Evolutionary conservation across 768 basidiomycete species (phyloP), one percentile per base, ranked within the genome.

Genomic region (Suillus clintonianus): DNA sequence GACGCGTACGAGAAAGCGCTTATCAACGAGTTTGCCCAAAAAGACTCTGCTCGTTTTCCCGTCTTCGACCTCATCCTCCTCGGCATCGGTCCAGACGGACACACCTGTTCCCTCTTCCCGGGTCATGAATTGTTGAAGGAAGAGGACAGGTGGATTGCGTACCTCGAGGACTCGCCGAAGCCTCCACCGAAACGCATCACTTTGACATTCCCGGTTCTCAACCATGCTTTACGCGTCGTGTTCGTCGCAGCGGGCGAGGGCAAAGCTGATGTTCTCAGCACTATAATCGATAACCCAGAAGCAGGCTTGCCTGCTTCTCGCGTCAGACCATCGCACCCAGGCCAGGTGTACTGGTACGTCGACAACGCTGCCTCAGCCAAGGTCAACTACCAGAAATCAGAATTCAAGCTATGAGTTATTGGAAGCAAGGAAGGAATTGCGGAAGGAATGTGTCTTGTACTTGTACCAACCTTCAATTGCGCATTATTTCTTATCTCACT

Each of bases 51-150:
- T 19, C 89, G 96, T 64, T 99, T 98, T 85, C 97, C 97, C 66
- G 83, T 97, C 59, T 99, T 99, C 76, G 97, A 99, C 75, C 87
- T 99, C 74, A 91, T 99, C 79, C 87, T 99, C 50, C 89, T 99
- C 59, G 97, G 97, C 56, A 89, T 96, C 85, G 97, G 97, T 36
- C 93, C 92, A 6, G 97, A 98, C 74, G 97, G 97, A n/a, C 97
- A 99, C 82, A 99, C 97, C 47, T 95, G 91, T 65, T 95, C 93
- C 8, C 89, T 99, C 68, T 99, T 99, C 86, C 97, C 97, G 10
- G 91, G 85, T n/a, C 97, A 99, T 73, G 78, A 76, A 42, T 84
- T 98, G 43, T 85, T 99, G 56, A 65, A 78, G n/a, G 97, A 97
- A 78, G 85, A 83, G 57, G 94, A 94, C 75, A 86, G 93, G 64